Percentiles rank a stretch among this genome's conserved stretches.
Conservation (phyloP, 306 rosid genomes). For the Styphnolobium japonicum region DNA sequence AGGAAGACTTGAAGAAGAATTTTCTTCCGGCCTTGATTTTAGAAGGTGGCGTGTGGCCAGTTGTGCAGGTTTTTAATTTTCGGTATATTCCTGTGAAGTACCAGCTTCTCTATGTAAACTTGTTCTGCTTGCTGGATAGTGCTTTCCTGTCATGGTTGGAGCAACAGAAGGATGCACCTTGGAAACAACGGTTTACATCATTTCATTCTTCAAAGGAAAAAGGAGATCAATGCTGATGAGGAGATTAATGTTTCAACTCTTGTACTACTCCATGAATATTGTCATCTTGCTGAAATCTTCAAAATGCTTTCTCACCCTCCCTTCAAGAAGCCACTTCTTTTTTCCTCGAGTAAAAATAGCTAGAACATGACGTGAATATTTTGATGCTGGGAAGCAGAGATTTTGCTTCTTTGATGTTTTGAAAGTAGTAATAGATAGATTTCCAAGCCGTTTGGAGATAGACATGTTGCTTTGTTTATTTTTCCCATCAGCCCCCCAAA, state of each 20-base stretch:
- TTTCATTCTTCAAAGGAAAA: slow-evolving; percentile 45
- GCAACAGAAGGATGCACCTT: slow-evolving; percentile 84
- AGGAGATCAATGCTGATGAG: slow-evolving; percentile 14
- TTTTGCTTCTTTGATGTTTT: neutral
- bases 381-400: too few relatives aligned
- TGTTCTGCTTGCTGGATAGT: slow-evolving; percentile 84
- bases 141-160: slow-evolving; percentile 88
- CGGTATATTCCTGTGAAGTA: slow-evolving; percentile 75
- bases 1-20: slow-evolving; percentile 72
- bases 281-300: neutral
- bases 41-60: slow-evolving; percentile 84
- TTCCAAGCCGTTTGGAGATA: neutral
- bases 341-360: neutral
- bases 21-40: slow-evolving; percentile 67
- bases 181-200: slow-evolving; percentile 75
- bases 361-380: neutral
- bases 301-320: too few relatives aligned
- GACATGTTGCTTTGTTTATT: neutral
- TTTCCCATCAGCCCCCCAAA: neutral
- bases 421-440: neutral
- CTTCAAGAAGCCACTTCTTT: neutral
- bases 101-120: slow-evolving; percentile 85
- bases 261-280: neutral
- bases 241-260: neutral
- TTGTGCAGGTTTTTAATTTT: slow-evolving; percentile 70